Conservation (phyloP, 1,284 basidiomycete genomes). For the Puccinia coronata region DNA sequence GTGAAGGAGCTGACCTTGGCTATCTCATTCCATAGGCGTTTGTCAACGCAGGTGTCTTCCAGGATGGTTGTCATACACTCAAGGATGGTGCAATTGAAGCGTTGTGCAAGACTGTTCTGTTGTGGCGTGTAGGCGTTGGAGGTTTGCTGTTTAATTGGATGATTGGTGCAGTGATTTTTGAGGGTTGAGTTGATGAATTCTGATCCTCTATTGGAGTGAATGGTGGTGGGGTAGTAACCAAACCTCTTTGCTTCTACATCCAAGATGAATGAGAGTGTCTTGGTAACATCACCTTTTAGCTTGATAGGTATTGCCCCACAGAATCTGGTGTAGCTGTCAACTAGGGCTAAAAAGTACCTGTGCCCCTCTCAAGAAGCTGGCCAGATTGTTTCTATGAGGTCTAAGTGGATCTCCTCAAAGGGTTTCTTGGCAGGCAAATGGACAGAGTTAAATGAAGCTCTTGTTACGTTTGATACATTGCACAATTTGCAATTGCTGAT, state of each 20-base stretch:
- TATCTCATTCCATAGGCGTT: not conserved
- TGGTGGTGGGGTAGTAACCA: not conserved
- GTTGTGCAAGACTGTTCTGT: constrained; percentile 1
- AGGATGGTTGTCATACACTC: not conserved
- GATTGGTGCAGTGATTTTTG: not conserved
- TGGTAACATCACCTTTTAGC: not conserved
- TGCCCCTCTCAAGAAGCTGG: not conserved
- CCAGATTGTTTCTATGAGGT: not conserved
- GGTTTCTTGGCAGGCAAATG: not conserved
- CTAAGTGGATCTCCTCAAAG: not conserved
- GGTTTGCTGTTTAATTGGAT: not conserved
- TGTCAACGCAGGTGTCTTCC: not conserved
- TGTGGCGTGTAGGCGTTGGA: constrained; percentile 7
- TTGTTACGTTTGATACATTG: not conserved
- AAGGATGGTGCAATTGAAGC: not conserved
- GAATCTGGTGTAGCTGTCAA: not conserved
- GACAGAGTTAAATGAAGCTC: not conserved
- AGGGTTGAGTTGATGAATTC: not conserved
- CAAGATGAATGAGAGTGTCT: not conserved
- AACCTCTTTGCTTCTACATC: not conserved
- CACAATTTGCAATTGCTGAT: not conserved
- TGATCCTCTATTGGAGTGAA: not conserved
- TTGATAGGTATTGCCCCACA: not conserved
- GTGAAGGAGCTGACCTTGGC: not conserved
- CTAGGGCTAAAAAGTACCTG: not conserved